A percentile compares a stretch with the other conserved stretches of the same genome.
These are phyloP conservation scores for Ogataea ramenticola DNA, from an alignment of 805 yeast species.

Conservation along the genomic window DNA sequence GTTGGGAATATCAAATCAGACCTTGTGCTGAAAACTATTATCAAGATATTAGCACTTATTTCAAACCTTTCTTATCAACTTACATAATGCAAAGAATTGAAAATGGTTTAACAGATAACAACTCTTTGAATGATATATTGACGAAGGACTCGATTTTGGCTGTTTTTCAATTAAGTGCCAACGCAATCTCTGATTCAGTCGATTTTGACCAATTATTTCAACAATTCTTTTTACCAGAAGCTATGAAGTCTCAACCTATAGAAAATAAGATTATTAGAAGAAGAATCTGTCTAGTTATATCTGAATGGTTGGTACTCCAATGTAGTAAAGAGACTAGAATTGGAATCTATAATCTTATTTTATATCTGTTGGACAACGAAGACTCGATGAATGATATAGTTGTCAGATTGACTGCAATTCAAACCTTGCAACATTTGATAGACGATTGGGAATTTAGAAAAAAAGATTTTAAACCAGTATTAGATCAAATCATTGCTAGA, in stretches of 20 bases:
- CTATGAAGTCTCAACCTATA: conserved; percentile 34
- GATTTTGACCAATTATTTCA: conserved; percentile 60
- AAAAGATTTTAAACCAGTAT: conserved; percentile 56
- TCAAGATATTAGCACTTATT: conserved; percentile 62
- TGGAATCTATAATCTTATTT: conserved; percentile 51
- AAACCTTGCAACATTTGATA: conserved; percentile 58
- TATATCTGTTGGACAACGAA: conserved; percentile 33
- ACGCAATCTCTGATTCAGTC: conserved; percentile 54
- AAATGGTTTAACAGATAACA: conserved; percentile 25
- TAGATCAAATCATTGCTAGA: conserved; percentile 43
- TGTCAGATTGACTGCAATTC: conserved; percentile 69
- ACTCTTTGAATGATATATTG: conserved; percentile 35
- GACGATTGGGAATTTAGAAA: conserved; percentile 87
- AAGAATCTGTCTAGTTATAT: conserved; percentile 66
- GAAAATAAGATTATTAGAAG: conserved; percentile 62
- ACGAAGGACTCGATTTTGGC: conserved; percentile 74
- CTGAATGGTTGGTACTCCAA: conserved; percentile 73
- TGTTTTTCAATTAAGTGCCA: conserved; percentile 74
- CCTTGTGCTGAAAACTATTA: conserved; percentile 85
- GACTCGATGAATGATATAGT: conserved; percentile 58
- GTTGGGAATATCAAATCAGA: conserved; percentile 78
- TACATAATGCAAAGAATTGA: conserved; percentile 56
- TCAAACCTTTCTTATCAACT: conserved; percentile 46
- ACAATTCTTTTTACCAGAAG: conserved; percentile 64
- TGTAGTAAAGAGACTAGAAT: conserved; percentile 53